phyloP scores from a whole-genome alignment of 78 protist species.

The Capsaspora owczarzaki region DNA sequence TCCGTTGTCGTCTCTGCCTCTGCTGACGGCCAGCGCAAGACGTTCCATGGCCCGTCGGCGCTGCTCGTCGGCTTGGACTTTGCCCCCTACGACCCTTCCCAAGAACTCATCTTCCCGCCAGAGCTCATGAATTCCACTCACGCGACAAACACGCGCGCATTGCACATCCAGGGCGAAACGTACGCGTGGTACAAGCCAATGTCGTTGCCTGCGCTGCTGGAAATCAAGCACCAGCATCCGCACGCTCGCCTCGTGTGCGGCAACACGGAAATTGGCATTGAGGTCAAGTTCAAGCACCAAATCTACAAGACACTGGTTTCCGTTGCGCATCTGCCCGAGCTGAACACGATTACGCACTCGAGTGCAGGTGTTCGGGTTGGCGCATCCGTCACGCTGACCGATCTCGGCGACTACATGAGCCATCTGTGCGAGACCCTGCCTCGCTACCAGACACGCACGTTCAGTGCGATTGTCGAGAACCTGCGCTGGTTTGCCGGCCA shows the following conservation, averaged over 20 bases:
- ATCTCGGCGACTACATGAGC: slow-evolving; percentile 10
- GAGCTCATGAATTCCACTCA: slow-evolving; percentile 19
- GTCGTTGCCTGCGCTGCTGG: slow-evolving; percentile 38
- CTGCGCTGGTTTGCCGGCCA: slow-evolving; percentile 75
- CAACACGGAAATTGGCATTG: slow-evolving; percentile 71
- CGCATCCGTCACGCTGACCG: slow-evolving; percentile 26
- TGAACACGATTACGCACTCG: slow-evolving; percentile 10
- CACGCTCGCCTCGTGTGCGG: slow-evolving; percentile 71
- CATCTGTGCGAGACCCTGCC: not conserved
- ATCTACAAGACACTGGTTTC: slow-evolving; percentile 28
- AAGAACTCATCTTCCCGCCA: slow-evolving; percentile 69
- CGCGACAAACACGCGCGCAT: not conserved
- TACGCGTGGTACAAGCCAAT: slow-evolving; percentile 61
- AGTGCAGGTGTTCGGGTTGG: slow-evolving; percentile 18
- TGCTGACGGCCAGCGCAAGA: no score
- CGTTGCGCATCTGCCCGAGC: slow-evolving; percentile 44
- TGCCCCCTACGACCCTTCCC: slow-evolving; percentile 24
- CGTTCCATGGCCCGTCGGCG: no score
- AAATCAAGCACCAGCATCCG: slow-evolving; percentile 9
- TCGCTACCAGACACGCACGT: not conserved
- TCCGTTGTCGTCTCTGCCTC: no score
- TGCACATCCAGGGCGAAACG: slow-evolving; percentile 14
- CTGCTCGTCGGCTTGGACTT: no score
- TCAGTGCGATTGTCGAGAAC: slow-evolving; percentile 38
- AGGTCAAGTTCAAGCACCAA: slow-evolving; percentile 43